Evolutionary conservation across 176 grass and related monocot species (phyloP).

Genomic region (Olyra latifolia): DNA sequence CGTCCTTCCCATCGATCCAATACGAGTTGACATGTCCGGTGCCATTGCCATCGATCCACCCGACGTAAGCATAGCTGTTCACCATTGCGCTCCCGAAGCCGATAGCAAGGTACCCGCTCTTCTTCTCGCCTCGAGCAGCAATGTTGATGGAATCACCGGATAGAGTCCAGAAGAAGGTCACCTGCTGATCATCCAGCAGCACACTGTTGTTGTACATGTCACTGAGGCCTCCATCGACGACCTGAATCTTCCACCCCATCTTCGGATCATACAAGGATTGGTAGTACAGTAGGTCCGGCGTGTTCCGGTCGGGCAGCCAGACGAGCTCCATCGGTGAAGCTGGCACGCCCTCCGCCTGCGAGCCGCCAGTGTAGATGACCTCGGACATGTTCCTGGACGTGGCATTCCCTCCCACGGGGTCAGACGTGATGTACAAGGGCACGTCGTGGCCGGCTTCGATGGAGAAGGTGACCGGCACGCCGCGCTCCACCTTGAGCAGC

Average conservation of each 20-base stretch:
- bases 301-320: constrained; percentile 85
- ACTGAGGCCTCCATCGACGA: constrained; percentile 78
- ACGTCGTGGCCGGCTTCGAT: constrained; percentile 86
- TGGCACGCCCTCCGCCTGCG: constrained; percentile 60
- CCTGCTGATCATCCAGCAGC: constrained; percentile 85
- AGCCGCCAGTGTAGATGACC: constrained; percentile 68
- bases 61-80: constrained; percentile 81
- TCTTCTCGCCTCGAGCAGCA: constrained; percentile 71
- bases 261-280: constrained; percentile 81
- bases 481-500: constrained; percentile 89
- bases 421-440: constrained; percentile 85
- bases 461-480: constrained; percentile 92
- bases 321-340: constrained; percentile 68
- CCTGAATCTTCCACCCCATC: constrained; percentile 89
- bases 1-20: constrained; percentile 72
- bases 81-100: constrained; percentile 74
- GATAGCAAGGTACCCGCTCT: constrained; percentile 83
- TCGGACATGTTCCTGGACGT: constrained; percentile 67
- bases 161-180: constrained; percentile 82
- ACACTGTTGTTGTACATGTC: constrained; percentile 97
- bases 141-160: constrained; percentile 69
- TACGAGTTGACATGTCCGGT: constrained; percentile 65
- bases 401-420: constrained; percentile 79
- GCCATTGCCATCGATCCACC: constrained; percentile 76
- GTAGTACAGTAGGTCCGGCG: constrained; percentile 84